Evolutionary conservation across 108 stramenopile genomes (phyloP).

Genomic region (Heterococcus sp.): DNA sequence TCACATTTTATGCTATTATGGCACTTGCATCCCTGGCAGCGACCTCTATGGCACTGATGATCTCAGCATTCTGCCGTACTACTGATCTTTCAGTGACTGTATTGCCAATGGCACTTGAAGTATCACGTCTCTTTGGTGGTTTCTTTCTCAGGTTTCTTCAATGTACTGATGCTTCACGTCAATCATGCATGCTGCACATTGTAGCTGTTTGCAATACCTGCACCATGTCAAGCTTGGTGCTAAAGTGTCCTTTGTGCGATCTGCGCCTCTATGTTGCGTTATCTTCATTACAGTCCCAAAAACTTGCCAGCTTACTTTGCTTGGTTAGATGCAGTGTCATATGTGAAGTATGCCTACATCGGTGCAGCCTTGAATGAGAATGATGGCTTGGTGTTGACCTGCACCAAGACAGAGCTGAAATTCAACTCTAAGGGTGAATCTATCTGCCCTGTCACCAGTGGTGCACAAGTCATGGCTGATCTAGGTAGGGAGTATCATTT

Average conservation of each 20-base stretch:
- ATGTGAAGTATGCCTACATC: slow-evolving; percentile 26
- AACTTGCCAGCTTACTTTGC: not conserved
- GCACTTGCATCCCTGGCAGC: slow-evolving; percentile 7
- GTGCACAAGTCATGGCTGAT: too few relatives aligned
- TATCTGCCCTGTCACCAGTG: too few relatives aligned
- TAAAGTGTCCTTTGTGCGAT: too few relatives aligned
- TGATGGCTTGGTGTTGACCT: not conserved
- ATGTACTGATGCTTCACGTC: not conserved
- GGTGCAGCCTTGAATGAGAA: slow-evolving; percentile 16
- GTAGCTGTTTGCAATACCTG: too few relatives aligned
- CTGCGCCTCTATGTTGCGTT: too few relatives aligned
- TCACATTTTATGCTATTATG: too few relatives aligned
- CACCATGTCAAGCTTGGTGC: too few relatives aligned
- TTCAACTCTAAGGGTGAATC: too few relatives aligned
- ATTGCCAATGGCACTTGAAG: slow-evolving; percentile 1
- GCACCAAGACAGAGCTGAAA: too few relatives aligned
- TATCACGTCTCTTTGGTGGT: slow-evolving; percentile 5
- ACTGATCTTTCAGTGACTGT: slow-evolving; percentile 3
- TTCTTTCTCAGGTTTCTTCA: slow-evolving; percentile 1
- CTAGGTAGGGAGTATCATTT: too few relatives aligned
- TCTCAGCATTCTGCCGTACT: slow-evolving; percentile 2
- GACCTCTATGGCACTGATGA: slow-evolving; percentile 11
- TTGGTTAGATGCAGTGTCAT: not conserved
- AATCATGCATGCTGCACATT: not conserved
- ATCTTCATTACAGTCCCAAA: too few relatives aligned